Evolutionary conservation across 371 early-diverging fungal species (phyloP), one percentile per base, ranked within the genome.

Genomic region (Caulochytrium protostelioides): DNA sequence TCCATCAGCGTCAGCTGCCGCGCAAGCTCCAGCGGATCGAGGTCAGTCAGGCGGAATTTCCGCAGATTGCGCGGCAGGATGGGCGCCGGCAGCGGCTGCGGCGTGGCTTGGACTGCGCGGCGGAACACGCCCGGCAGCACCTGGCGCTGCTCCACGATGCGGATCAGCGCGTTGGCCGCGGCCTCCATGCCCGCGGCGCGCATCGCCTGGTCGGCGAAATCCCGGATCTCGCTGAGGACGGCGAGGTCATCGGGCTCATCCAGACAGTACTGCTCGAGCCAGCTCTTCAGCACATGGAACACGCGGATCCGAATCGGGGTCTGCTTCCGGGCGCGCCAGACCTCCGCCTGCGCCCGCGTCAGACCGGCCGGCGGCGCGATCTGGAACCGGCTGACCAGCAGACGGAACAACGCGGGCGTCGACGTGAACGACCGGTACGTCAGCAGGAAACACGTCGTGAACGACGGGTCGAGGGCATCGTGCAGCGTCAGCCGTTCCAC

Each of bases 401-500:
- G 33, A 7, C 23, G 17, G 20, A 60, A 35, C 4, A 68, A 41
- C 23, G 47, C 48, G 3, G n/a, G 16, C 3, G 62, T 38, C 16
- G 44, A 43, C 12, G 59, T 52, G 28, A 65, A 62, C 7, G 55
- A 47, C 9, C 57, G 50, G 45, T 60, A 65, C 1, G 63, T 65
- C 10, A 68, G 42, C 30, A 68, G 37, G 44, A 68, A 65, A 5
- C 49, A 37, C 30, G 39, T 43, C 2, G 44, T 35, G 32, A 40
- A 55, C 17, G 43, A 26, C 1, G 43, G 10, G 33, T 67, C 62
- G 21, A 39, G 43, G 5, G 43, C 10, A 26, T 84, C 83, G 45
- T 90, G 90, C 14, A 75, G 65, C 0, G 90, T 90, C 38, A 90
- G 57, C n/a, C 79, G 63, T 55, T 85, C 89, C 3, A 87, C 65